Percentiles rank a stretch among this genome's conserved stretches.
phyloP scores from a whole-genome alignment of 208 protist genomes.

The Trichomonas tenax region DNA sequence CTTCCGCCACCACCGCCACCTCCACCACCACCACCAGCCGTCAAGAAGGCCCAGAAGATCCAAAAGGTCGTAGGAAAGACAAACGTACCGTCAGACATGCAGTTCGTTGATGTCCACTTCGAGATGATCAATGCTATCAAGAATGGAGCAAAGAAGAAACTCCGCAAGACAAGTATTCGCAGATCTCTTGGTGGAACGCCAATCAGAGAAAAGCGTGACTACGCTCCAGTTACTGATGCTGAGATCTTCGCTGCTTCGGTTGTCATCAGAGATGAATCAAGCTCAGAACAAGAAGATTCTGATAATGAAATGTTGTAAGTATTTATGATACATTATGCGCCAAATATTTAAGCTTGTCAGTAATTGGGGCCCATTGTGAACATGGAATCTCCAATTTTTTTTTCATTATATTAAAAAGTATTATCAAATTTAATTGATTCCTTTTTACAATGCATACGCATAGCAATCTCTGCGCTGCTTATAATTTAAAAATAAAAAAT shows the following conservation, averaged over 20 bases:
- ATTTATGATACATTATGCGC: no score
- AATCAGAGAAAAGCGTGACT: not conserved
- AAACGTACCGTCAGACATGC: not conserved
- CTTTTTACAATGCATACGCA: no score
- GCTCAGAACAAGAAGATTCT: not conserved
- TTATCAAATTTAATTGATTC: no score
- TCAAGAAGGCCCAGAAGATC: not conserved
- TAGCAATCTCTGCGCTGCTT: no score
- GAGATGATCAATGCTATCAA: not conserved
- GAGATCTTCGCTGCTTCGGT: not conserved
- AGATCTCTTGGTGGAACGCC: constrained; percentile 3
- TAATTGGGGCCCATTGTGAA: no score
- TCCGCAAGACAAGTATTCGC: not conserved
- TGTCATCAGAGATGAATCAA: not conserved
- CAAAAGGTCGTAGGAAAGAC: not conserved
- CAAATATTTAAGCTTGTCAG: no score
- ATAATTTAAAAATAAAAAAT: no score
- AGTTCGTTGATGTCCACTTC: not conserved
- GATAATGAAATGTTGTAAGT: not conserved
- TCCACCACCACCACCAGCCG: not conserved
- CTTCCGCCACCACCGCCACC: not conserved
- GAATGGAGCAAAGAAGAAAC: not conserved
- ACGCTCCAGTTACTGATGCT: not conserved
- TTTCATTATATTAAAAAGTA: no score
- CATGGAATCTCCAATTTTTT: no score